Percentiles rank a stretch among this genome's conserved stretches.
Conservation (phyloP, 352 stramenopile species). For the Pythium folliculosum region DNA sequence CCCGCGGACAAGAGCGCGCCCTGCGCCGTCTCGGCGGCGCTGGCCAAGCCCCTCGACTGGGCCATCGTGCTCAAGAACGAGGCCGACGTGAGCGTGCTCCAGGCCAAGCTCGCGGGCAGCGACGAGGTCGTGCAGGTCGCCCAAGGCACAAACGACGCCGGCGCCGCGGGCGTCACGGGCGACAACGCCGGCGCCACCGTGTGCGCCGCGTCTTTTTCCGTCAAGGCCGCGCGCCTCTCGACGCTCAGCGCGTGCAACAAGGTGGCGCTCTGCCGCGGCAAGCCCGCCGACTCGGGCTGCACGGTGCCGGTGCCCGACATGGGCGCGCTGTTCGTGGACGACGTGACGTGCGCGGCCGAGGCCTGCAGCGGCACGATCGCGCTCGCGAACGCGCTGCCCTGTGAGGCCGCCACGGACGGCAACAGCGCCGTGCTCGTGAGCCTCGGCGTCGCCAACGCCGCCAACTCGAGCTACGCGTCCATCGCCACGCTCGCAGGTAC, state of each 20-base stretch:
- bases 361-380: slow-evolving; percentile 53
- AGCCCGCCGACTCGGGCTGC: slow-evolving; percentile 45
- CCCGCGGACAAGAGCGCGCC: slow-evolving; percentile 26
- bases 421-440: slow-evolving; percentile 46
- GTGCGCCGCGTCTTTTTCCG: slow-evolving; percentile 43
- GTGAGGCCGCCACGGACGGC: slow-evolving; percentile 39
- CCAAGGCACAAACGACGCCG: slow-evolving; percentile 37
- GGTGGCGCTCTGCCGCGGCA: slow-evolving; percentile 57
- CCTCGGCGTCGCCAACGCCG: slow-evolving; percentile 53
- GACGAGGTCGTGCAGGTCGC: slow-evolving; percentile 51
- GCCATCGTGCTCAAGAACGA: slow-evolving; percentile 53
- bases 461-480: slow-evolving; percentile 44
- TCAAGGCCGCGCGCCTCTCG: slow-evolving; percentile 62
- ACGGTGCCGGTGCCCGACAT: slow-evolving; percentile 35
- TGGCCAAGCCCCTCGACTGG: slow-evolving; percentile 65
- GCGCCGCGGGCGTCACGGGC: slow-evolving; percentile 24
- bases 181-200: slow-evolving; percentile 33
- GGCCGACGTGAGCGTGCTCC: slow-evolving; percentile 43
- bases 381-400: slow-evolving; percentile 46
- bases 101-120: slow-evolving; percentile 41
- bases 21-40: slow-evolving; percentile 55
- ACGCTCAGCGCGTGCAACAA: slow-evolving; percentile 53
- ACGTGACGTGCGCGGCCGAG: slow-evolving; percentile 47
- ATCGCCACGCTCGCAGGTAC: slow-evolving; percentile 47
- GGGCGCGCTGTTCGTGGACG: slow-evolving; percentile 32